Evolutionary conservation across 1,284 basidiomycete species (phyloP), one percentile per base, ranked within the genome.

Genomic region (Mycena sp.): DNA sequence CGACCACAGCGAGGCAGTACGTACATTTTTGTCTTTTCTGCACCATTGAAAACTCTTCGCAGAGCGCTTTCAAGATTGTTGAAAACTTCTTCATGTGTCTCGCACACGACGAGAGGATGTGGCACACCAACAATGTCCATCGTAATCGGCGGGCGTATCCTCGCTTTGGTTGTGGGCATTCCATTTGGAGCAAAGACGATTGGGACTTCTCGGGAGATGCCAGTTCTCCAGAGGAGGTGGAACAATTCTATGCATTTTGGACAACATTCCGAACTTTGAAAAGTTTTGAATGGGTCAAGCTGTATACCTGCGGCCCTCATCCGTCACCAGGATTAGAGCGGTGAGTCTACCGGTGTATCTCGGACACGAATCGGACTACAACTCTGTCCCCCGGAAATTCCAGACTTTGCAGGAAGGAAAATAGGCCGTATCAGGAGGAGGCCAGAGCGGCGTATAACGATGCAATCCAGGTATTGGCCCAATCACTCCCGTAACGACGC

Each of bases 231-330:
- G 35, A 38, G 6, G 61, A 58, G 38, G 61, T 43, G n/a, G 7
- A 29, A 19, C 43, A 21, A 17, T 63, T 63, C 44, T 62, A 62
- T 37, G 23, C 19, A n/a, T 63, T 63, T 35, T 63, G 61, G 61
- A 21, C 16, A 7, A 52, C 19, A 11, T 63, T 63, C 44, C 51
- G 58, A 21, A 63, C 61, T 0, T 16, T 53, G 28, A 63, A 63
- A 37, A 63, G 11, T 19, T 63, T 63, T 21, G 55, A 63, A 9
- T 63, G 61, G 61, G 16, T 63, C 37, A 6, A 5, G 1, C 61
- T 55, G 17, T 63, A 58, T 25, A 16, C 19, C 0, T 63, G 54
- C 32, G 11, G 16, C 11, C 25, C 35, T 3, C 19, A 4, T 32
- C 17, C 35, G 7, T 48, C 54, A 10, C 26, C 49, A 2, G 48